A percentile compares a stretch with the other conserved stretches of the same genome.
Evolutionary conservation across 306 rosid species (phyloP).

Genomic region (Vicia sativa): DNA sequence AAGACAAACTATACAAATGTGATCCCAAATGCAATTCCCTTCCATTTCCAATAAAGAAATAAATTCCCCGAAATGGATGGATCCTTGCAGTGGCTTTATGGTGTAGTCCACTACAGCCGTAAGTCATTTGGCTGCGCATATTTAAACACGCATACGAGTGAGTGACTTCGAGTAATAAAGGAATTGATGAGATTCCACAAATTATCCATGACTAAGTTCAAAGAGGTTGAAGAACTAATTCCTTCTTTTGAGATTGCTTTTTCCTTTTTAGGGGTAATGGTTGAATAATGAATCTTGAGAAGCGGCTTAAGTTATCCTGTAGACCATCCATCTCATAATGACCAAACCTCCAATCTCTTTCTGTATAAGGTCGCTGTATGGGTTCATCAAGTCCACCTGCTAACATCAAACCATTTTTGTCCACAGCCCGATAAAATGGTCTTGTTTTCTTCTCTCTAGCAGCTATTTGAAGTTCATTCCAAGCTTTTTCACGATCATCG

Average conservation of each 20-base stretch:
- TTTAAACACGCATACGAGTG: too few species aligned
- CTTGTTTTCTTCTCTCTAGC: constrained; percentile 68
- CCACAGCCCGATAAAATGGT: constrained; percentile 79
- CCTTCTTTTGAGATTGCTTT: constrained; percentile 50
- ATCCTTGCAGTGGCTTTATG: too few species aligned
- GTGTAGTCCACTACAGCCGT: too few species aligned
- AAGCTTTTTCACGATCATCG: constrained; percentile 68
- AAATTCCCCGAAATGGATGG: too few species aligned
- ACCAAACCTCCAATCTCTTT: constrained; percentile 95
- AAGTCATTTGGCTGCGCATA: too few species aligned
- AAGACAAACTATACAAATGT: too few species aligned
- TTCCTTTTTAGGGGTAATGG: constrained; percentile 49
- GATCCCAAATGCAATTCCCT: too few species aligned
- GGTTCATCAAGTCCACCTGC: constrained; percentile 98
- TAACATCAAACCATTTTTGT: constrained; percentile 78
- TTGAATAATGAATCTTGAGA: constrained; percentile 56
- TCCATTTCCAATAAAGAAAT: too few species aligned
- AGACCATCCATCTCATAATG: constrained; percentile 94
- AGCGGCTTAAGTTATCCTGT: constrained; percentile 75
- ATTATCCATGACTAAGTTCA: constrained; percentile 42
- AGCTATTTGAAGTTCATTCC: constrained; percentile 80
- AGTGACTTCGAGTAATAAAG: constrained; percentile 15
- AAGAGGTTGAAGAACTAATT: constrained; percentile 64
- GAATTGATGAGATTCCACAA: constrained; percentile 1
- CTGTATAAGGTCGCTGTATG: constrained; percentile 62